phyloP scores from a whole-genome alignment of 1,284 basidiomycete species.

The Blastosporella zonata region DNA sequence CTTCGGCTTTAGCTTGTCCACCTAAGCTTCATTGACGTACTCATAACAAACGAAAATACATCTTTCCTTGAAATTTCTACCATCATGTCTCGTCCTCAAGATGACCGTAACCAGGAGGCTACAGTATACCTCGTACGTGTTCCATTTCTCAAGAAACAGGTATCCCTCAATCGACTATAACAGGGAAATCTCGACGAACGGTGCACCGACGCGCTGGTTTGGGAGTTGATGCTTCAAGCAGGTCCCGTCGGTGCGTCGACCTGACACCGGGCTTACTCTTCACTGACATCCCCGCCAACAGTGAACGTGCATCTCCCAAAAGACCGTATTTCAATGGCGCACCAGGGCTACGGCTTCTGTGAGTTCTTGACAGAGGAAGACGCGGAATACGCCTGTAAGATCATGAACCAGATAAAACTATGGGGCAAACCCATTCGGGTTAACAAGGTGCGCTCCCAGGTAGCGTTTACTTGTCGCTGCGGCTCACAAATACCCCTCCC shows the following conservation, averaged over 20 bases:
- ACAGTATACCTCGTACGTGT: conserved; percentile 84
- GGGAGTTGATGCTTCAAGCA: conserved; percentile 99
- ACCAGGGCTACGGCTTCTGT: conserved; percentile 99
- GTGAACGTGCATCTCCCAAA: conserved; percentile 99
- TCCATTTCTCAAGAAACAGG: neutral
- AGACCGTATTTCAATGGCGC: conserved; percentile 95
- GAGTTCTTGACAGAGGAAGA: conserved; percentile 98
- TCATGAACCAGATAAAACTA: conserved; percentile 99
- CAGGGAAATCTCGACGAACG: conserved; percentile 97
- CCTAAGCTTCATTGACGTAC: conserved; percentile 10
- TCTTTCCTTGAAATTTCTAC: conserved; percentile 1
- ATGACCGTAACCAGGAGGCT: conserved; percentile 93
- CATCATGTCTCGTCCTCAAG: conserved; percentile 78
- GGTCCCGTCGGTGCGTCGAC: conserved; percentile 85
- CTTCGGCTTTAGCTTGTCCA: neutral
- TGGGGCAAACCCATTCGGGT: conserved; percentile 98
- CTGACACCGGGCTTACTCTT: conserved; percentile 3
- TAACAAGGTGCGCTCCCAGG: conserved; percentile 74
- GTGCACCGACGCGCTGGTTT: conserved; percentile 90
- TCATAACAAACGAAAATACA: conserved; percentile 13
- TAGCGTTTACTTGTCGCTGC: conserved; percentile 2
- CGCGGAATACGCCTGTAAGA: conserved; percentile 98
- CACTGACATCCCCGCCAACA: conserved; percentile 29
- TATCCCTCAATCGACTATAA: neutral
- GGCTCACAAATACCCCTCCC: conserved; percentile 9